phyloP scores from a whole-genome alignment of 768 basidiomycete genomes.

The Gyrodon lividus region DNA sequence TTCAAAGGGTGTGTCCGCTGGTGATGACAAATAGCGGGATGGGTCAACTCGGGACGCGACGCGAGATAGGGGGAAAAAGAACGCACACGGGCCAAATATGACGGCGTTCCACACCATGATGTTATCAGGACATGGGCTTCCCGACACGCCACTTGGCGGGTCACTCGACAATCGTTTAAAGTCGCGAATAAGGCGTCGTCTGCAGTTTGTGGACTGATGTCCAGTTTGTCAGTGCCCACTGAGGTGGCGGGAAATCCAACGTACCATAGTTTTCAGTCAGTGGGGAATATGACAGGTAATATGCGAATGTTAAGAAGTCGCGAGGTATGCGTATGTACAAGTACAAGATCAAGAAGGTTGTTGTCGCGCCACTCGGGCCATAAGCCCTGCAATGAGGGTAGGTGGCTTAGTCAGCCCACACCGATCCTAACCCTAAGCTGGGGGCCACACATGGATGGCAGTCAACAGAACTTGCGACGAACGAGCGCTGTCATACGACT shows the following conservation, averaged over 20 bases:
- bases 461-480: too few species aligned
- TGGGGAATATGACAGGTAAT: not conserved
- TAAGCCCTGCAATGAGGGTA: not conserved
- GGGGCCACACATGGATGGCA: not conserved
- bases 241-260: not conserved
- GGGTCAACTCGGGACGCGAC: not conserved
- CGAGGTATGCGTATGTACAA: not conserved
- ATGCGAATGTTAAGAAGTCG: not conserved
- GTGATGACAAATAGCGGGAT: not conserved
- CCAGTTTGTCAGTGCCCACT: not conserved
- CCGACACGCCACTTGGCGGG: slow-evolving; percentile 94
- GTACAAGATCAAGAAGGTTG: slow-evolving; percentile 12
- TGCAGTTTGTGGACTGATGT: slow-evolving; percentile 85
- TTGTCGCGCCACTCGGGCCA: not conserved
- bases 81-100: slow-evolving; percentile 94
- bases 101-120: slow-evolving; percentile 99
- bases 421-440: slow-evolving; percentile 21
- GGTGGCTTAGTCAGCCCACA: slow-evolving; percentile 22
- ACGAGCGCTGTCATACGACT: not conserved
- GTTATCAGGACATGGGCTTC: slow-evolving; percentile 96
- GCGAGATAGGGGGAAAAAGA: not conserved
- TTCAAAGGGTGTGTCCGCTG: slow-evolving; percentile 98
- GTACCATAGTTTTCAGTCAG: slow-evolving; percentile 18
- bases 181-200: slow-evolving; percentile 94
- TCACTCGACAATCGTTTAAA: slow-evolving; percentile 95